Conservation (phyloP, 331 rosid species). For the Dryas integrifolia region DNA sequence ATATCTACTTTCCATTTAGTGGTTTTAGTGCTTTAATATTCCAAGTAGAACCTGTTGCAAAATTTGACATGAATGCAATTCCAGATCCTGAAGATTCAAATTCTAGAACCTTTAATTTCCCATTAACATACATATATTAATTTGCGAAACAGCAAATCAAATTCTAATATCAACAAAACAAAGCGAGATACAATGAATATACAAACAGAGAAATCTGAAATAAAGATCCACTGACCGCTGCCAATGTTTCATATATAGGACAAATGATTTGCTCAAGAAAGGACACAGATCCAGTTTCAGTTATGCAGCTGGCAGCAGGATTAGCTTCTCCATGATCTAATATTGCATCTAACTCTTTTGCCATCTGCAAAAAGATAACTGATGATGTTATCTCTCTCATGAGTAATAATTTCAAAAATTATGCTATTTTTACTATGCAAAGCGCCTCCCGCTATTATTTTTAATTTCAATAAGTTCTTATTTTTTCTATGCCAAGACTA, state of each 20-base stretch:
- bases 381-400: conserved; percentile 7
- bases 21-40: not conserved
- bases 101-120: not conserved
- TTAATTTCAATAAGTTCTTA: not conserved
- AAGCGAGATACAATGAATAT: conserved; percentile 10
- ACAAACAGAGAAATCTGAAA: not conserved
- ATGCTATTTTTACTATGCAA: not conserved
- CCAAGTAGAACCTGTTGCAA: not conserved
- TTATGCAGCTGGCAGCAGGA: conserved; percentile 51
- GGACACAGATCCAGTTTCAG: conserved; percentile 53
- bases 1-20: conserved; percentile 3
- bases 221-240: conserved; percentile 49
- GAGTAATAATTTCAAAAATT: not conserved
- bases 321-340: conserved; percentile 83
- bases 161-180: not conserved
- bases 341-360: conserved; percentile 80
- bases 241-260: conserved; percentile 58
- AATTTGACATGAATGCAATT: not conserved
- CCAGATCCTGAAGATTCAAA: not conserved
- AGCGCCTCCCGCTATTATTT: too few species aligned
- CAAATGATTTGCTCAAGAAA: conserved; percentile 63
- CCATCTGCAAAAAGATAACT: conserved; percentile 62
- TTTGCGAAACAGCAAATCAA: not conserved
- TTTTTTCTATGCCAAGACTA: not conserved
- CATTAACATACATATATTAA: not conserved